Evolutionary conservation across 257 asterid species (phyloP).

Genomic region (Solanum rostratum): DNA sequence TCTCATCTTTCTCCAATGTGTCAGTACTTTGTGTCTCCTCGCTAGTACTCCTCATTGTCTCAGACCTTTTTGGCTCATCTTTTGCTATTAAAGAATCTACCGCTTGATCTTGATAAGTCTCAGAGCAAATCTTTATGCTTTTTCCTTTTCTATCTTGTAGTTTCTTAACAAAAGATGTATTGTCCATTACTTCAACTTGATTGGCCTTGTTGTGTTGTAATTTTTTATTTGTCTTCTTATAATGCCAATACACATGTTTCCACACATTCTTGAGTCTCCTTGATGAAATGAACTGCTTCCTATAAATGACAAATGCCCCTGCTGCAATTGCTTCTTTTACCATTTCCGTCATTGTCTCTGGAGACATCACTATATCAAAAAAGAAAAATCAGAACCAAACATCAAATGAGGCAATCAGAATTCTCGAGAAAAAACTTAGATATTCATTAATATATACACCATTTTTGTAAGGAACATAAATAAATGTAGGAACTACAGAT

Average conservation of each 20-base stretch:
- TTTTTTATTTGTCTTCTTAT: not conserved
- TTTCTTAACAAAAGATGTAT: not conserved
- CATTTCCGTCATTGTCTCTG: conserved; percentile 4
- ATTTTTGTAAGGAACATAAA: too few relatives aligned
- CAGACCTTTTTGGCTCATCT: too few relatives aligned
- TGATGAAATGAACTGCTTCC: conserved; percentile 20
- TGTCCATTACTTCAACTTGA: not conserved
- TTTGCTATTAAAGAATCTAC: too few relatives aligned
- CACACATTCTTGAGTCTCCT: conserved; percentile 26
- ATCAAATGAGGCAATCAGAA: not conserved
- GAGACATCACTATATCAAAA: conserved; percentile 15
- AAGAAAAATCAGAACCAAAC: not conserved
- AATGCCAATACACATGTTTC: conserved; percentile 16
- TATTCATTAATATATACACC: not conserved
- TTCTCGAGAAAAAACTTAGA: not conserved
- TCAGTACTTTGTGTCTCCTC: not conserved
- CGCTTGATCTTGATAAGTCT: too few relatives aligned
- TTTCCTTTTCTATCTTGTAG: too few relatives aligned
- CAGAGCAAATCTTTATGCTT: too few relatives aligned
- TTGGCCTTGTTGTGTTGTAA: not conserved
- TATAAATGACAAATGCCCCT: conserved; percentile 24
- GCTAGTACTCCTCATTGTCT: not conserved
- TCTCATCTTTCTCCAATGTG: not conserved
- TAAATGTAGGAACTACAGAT: too few relatives aligned
- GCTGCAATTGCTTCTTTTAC: conserved; percentile 19